Evolutionary conservation across 768 basidiomycete species (phyloP).

Genomic region (Termitomyces sp.): DNA sequence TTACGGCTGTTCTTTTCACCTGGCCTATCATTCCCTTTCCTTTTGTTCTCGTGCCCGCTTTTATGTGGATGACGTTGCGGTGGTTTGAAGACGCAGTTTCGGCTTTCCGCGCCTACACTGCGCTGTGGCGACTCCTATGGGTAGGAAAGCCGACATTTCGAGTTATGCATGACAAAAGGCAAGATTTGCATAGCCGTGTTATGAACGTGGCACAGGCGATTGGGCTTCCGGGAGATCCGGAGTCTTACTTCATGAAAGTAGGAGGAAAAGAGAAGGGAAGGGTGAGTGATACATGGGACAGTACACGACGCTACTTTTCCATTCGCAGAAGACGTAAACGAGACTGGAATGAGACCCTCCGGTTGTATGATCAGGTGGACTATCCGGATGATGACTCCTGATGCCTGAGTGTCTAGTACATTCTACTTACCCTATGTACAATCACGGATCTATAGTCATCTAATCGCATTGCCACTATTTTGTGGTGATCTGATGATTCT

Average conservation of each 20-base stretch:
- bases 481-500: neutral
- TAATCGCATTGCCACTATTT: conserved; percentile 7
- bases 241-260: conserved; percentile 49
- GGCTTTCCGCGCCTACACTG: conserved; percentile 66
- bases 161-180: conserved; percentile 45
- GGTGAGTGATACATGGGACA: conserved; percentile 63
- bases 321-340: conserved; percentile 72
- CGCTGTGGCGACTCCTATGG: conserved; percentile 55
- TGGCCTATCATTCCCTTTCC: conserved; percentile 58
- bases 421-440: too few relatives aligned
- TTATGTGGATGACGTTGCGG: conserved; percentile 88
- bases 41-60: conserved; percentile 51
- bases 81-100: conserved; percentile 85
- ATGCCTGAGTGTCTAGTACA: neutral
- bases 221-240: conserved; percentile 65
- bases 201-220: conserved; percentile 56
- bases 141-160: conserved; percentile 56
- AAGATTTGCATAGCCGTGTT: conserved; percentile 56
- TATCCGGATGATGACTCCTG: conserved; percentile 50
- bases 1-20: conserved; percentile 45
- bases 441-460: neutral
- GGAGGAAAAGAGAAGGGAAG: conserved; percentile 71
- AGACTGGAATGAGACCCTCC: conserved; percentile 85
- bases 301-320: conserved; percentile 72
- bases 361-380: conserved; percentile 78